Percentiles rank a stretch among this genome's conserved stretches.
phyloP scores from a whole-genome alignment of 2,329 filamentous ascomycete species.

The Cercospora janseana region DNA sequence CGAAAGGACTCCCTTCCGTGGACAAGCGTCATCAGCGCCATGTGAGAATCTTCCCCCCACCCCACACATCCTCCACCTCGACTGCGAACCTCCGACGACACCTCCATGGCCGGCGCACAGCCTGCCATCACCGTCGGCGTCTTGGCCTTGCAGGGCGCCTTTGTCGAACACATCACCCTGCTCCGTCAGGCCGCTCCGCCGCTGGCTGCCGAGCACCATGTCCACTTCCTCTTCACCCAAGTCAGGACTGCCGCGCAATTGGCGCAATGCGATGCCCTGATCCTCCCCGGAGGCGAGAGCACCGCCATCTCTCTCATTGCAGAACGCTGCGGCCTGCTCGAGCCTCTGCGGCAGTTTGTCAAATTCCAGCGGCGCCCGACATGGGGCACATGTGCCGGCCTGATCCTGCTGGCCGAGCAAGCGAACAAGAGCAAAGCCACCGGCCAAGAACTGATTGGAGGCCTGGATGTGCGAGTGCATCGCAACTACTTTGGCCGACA shows the following conservation, averaged over 20 bases:
- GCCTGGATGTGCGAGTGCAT: constrained; percentile 84
- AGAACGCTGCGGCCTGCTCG: constrained; percentile 73
- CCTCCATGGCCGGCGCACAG: constrained; percentile 14
- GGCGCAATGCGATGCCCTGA: constrained; percentile 71
- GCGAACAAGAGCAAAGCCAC: constrained; percentile 87
- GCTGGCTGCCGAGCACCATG: constrained; percentile 9
- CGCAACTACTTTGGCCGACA: constrained; percentile 95
- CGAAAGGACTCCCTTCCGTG: too few relatives aligned
- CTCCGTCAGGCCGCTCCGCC: constrained; percentile 59
- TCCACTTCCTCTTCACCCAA: constrained; percentile 64
- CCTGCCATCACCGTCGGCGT: constrained; percentile 56
- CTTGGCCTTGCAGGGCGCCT: constrained; percentile 84
- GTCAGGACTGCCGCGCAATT: constrained; percentile 76
- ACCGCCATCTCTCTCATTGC: constrained; percentile 91
- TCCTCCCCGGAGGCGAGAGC: constrained; percentile 92
- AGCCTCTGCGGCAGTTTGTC: constrained; percentile 83
- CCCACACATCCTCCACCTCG: neutral
- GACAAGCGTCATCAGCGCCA: too few relatives aligned
- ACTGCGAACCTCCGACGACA: neutral
- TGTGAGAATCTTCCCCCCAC: too few relatives aligned
- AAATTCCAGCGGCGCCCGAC: constrained; percentile 79
- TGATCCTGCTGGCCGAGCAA: constrained; percentile 84
- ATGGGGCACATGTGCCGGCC: constrained; percentile 94
- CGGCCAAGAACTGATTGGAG: constrained; percentile 89
- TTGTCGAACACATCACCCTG: constrained; percentile 80